Evolutionary conservation across 2,329 filamentous ascomycete genomes (phyloP).

Genomic region (Aureobasidium subglaciale): DNA sequence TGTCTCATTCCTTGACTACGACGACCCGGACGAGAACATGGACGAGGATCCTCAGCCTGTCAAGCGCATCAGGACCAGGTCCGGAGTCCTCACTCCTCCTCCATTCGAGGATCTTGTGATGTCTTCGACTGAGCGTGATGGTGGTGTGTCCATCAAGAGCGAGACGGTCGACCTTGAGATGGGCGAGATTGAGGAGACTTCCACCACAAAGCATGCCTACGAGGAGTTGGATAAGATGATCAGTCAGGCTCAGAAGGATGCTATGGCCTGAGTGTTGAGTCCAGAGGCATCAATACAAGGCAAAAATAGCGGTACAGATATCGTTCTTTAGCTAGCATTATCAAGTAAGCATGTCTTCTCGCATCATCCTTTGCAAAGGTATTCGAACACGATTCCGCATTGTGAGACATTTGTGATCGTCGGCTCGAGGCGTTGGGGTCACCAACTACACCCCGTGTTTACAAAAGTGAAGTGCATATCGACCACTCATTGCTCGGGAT

Average conservation of each 20-base stretch:
- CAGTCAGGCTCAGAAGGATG: not conserved
- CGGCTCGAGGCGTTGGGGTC: too few relatives aligned
- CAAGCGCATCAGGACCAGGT: not conserved
- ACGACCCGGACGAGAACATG: not conserved
- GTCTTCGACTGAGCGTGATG: not conserved
- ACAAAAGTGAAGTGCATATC: too few relatives aligned
- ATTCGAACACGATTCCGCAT: too few relatives aligned
- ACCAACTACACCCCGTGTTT: too few relatives aligned
- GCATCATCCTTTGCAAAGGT: too few relatives aligned
- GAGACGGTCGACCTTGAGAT: not conserved
- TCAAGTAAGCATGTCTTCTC: not conserved
- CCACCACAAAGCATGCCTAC: not conserved
- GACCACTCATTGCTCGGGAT: too few relatives aligned
- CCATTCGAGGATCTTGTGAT: not conserved
- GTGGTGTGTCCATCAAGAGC: not conserved
- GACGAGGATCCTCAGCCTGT: not conserved
- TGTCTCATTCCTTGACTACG: not conserved
- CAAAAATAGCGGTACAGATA: not conserved
- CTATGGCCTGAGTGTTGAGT: not conserved
- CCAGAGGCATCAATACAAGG: not conserved
- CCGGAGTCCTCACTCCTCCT: conserved; percentile 7
- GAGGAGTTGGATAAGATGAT: conserved; percentile 10
- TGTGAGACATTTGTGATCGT: too few relatives aligned
- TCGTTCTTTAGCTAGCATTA: not conserved
- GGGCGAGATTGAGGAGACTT: not conserved